A percentile compares a stretch with the other conserved stretches of the same genome.
Conservation (phyloP, 1,284 basidiomycete genomes). For the Apiotrichum sp. region DNA sequence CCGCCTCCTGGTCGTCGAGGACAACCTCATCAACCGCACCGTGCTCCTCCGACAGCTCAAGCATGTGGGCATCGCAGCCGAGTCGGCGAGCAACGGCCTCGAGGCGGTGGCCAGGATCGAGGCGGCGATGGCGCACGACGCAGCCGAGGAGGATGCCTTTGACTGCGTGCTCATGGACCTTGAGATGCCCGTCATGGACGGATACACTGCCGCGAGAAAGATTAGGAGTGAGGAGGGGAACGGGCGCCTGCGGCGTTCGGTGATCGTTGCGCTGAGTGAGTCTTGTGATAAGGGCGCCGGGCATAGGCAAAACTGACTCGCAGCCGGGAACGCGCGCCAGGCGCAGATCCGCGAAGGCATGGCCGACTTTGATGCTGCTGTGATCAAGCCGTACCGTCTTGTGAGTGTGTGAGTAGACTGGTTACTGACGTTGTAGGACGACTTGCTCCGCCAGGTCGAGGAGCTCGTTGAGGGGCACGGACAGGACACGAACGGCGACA, state of each 20-base stretch:
- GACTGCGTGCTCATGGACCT: conserved; percentile 46
- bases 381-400: conserved; percentile 38
- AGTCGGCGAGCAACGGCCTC: conserved; percentile 44
- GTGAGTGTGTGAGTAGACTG: background rate
- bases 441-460: too few species aligned
- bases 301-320: background rate
- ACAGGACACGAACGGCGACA: too few species aligned
- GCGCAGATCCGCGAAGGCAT: conserved; percentile 17
- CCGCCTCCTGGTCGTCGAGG: conserved; percentile 32
- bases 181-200: conserved; percentile 40
- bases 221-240: conserved; percentile 13
- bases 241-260: background rate
- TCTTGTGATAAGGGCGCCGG: background rate
- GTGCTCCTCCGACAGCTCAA: conserved; percentile 17
- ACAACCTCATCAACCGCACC: conserved; percentile 41
- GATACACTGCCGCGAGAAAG: conserved; percentile 11
- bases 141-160: conserved; percentile 19
- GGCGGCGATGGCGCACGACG: conserved; percentile 10
- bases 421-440: too few species aligned
- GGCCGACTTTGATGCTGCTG: conserved; percentile 36
- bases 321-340: conserved; percentile 21
- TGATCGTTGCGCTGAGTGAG: conserved; percentile 17
- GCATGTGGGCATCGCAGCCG: conserved; percentile 10
- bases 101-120: conserved; percentile 45
- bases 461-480: too few species aligned